Percentiles rank a stretch among this genome's conserved stretches.
These are phyloP conservation scores for Trichoderma hamatum DNA, from an alignment of 2,329 filamentous ascomycete species.

Conservation along the genomic window DNA sequence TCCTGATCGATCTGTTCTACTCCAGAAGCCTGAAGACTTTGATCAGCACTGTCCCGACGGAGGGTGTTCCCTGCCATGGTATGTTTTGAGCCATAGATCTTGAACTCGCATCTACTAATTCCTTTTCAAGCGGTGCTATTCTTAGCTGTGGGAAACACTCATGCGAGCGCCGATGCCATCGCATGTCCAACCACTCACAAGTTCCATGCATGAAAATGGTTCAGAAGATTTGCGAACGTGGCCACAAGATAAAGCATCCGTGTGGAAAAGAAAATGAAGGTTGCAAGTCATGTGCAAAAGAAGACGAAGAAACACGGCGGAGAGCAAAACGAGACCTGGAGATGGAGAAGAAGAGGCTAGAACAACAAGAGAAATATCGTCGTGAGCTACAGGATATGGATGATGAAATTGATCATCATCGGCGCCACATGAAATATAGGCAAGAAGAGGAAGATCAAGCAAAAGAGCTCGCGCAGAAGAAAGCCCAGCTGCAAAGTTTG, in stretches of 20 bases:
- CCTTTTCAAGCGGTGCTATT: conserved; percentile 47
- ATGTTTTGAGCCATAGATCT: conserved; percentile 34
- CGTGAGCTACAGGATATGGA: conserved; percentile 51
- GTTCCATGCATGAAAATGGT: conserved; percentile 42
- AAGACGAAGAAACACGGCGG: conserved; percentile 50
- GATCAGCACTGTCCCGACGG: conserved; percentile 66
- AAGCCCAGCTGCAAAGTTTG: conserved; percentile 50
- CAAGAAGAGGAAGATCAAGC: conserved; percentile 50
- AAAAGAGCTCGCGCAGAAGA: conserved; percentile 49
- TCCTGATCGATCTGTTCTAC: conserved; percentile 48
- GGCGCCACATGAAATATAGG: conserved; percentile 47
- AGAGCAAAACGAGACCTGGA: conserved; percentile 50
- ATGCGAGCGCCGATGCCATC: conserved; percentile 66
- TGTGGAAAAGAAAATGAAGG: conserved; percentile 48
- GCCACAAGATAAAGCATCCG: conserved; percentile 51
- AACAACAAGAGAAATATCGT: conserved; percentile 49
- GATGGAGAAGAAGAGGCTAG: conserved; percentile 53
- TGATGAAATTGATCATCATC: conserved; percentile 57
- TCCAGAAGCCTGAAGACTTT: conserved; percentile 61
- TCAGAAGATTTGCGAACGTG: conserved; percentile 51
- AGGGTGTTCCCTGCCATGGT: conserved; percentile 68
- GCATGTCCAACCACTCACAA: conserved; percentile 59
- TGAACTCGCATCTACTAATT: conserved; percentile 24
- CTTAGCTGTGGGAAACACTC: conserved; percentile 62
- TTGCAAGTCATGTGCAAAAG: conserved; percentile 57